Percentiles rank a stretch among this genome's conserved stretches.
phyloP scores from a whole-genome alignment of 495 filamentous ascomycete genomes.

The Eremomyces bilateralis region DNA sequence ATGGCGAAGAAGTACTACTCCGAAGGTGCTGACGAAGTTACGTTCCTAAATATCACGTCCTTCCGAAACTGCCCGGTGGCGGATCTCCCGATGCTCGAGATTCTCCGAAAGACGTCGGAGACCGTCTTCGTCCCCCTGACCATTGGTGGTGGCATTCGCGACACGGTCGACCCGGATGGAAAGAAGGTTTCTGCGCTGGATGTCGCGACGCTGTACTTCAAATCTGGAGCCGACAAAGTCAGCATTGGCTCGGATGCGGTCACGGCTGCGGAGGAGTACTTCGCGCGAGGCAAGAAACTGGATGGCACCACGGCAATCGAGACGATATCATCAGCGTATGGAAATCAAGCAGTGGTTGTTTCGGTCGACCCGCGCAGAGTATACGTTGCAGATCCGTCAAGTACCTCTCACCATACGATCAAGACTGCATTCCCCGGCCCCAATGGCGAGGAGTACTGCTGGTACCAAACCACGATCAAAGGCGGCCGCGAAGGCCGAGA shows the following conservation, averaged over 20 bases:
- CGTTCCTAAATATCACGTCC: slow-evolving; percentile 93
- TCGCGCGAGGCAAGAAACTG: slow-evolving; percentile 38
- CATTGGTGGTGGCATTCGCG: slow-evolving; percentile 83
- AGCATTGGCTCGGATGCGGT: slow-evolving; percentile 94
- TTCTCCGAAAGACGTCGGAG: slow-evolving; percentile 62
- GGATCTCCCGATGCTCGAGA: slow-evolving; percentile 90
- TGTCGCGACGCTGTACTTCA: slow-evolving; percentile 93
- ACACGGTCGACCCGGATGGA: slow-evolving; percentile 78
- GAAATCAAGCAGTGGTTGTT: slow-evolving; percentile 90
- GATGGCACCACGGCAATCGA: slow-evolving; percentile 79
- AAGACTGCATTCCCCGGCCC: slow-evolving; percentile 48
- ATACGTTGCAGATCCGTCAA: slow-evolving; percentile 49
- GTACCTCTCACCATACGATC: slow-evolving; percentile 61
- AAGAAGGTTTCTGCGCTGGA: slow-evolving; percentile 68
- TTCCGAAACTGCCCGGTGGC: slow-evolving; percentile 85
- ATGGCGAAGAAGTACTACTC: slow-evolving; percentile 89
- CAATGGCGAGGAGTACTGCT: slow-evolving; percentile 62
- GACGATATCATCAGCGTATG: slow-evolving; percentile 80
- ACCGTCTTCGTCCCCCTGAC: slow-evolving; percentile 96
- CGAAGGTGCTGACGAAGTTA: slow-evolving; percentile 89
- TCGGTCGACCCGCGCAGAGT: slow-evolving; percentile 85
- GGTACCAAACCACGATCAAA: slow-evolving; percentile 96
- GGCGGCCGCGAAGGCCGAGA: slow-evolving; percentile 81
- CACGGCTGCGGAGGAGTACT: slow-evolving; percentile 74
- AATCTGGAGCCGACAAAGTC: slow-evolving; percentile 94